Evolutionary conservation across 1,139 yeast species (phyloP).

Genomic region (Geotrichum aggregatum): DNA sequence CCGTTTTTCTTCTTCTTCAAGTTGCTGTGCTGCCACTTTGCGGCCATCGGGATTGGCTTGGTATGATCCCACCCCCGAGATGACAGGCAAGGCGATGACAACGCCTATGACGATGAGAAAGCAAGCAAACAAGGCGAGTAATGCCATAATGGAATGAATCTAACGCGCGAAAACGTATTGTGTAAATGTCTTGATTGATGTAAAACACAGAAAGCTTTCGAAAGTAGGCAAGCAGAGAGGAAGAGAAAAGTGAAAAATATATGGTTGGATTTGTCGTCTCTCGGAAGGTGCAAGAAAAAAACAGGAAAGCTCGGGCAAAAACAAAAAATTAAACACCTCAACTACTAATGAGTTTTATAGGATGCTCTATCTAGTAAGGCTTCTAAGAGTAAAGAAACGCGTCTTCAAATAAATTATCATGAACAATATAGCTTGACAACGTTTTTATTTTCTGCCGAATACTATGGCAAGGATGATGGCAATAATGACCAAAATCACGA

Average conservation of each 20-base stretch:
- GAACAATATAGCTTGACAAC: neutral
- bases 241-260: too few species aligned
- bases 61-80: conserved; percentile 20
- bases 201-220: too few species aligned
- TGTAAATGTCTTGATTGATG: too few species aligned
- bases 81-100: conserved; percentile 18
- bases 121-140: conserved; percentile 11
- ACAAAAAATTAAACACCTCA: neutral
- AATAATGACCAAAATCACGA: conserved; percentile 63
- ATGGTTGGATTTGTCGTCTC: too few species aligned
- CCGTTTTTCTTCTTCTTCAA: conserved; percentile 6
- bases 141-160: conserved; percentile 16
- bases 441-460: neutral
- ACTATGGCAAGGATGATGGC: conserved; percentile 48
- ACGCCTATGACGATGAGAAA: conserved; percentile 14
- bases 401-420: neutral
- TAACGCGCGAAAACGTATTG: too few species aligned
- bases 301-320: neutral
- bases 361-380: too few species aligned
- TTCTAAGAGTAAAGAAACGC: too few species aligned
- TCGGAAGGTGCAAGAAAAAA: neutral
- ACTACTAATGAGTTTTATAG: too few species aligned
- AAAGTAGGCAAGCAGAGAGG: too few species aligned
- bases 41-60: conserved; percentile 15
- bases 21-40: conserved; percentile 1